These are phyloP conservation scores for Parathielavia hyrcaniae DNA, from an alignment of 495 filamentous ascomycete genomes.

Conservation along the genomic window DNA sequence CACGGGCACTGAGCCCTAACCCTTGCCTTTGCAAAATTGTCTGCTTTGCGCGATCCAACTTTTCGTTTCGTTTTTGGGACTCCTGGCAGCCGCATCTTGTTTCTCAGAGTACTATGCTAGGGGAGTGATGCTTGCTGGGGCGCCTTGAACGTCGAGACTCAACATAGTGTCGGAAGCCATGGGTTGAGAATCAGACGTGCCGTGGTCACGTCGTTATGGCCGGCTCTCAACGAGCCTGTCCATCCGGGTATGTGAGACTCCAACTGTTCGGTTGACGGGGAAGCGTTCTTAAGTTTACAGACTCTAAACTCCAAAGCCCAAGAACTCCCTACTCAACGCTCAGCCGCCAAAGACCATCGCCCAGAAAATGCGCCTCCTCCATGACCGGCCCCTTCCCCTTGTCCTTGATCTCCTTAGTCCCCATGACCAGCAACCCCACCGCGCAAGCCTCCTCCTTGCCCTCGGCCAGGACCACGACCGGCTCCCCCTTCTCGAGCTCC, in stretches of 20 bases:
- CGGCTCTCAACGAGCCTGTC: no score
- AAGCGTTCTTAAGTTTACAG: not conserved
- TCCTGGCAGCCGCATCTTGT: not conserved
- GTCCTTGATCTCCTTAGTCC: constrained; percentile 85
- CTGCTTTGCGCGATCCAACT: constrained; percentile 9
- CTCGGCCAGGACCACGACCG: constrained; percentile 85
- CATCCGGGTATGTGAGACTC: no score
- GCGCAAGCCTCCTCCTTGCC: constrained; percentile 89
- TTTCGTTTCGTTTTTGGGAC: not conserved
- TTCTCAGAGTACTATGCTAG: not conserved
- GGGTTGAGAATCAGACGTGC: not conserved
- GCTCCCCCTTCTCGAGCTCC: constrained; percentile 65
- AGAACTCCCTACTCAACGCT: constrained; percentile 50
- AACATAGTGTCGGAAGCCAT: not conserved
- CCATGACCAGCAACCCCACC: constrained; percentile 76
- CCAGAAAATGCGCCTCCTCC: constrained; percentile 86
- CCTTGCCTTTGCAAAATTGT: constrained; percentile 25
- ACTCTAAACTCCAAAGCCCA: not conserved
- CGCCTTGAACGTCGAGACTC: no score
- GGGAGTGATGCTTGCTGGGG: no score
- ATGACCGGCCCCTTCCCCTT: constrained; percentile 89
- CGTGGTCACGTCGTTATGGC: no score
- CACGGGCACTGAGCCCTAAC: constrained; percentile 13
- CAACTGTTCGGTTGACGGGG: no score
- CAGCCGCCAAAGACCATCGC: constrained; percentile 89